Conservation (phyloP, 2,329 filamentous ascomycete genomes). For the Epicoccum sorghinum region DNA sequence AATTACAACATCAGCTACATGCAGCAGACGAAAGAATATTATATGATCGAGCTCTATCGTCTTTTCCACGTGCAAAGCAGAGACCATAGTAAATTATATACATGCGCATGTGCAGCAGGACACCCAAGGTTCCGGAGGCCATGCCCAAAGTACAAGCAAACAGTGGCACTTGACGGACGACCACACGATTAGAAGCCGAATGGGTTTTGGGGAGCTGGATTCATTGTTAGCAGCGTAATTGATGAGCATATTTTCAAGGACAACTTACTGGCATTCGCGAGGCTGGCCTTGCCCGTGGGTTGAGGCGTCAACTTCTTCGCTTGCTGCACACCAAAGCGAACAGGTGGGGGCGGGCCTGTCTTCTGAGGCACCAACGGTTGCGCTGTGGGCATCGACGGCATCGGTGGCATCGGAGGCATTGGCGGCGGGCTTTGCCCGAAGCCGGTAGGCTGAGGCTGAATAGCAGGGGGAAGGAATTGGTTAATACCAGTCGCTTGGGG, state of each 20-base stretch:
- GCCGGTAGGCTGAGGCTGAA: slow-evolving; percentile 62
- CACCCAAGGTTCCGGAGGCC: slow-evolving; percentile 1
- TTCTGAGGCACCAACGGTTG: slow-evolving; percentile 75
- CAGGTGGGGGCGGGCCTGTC: slow-evolving; percentile 83
- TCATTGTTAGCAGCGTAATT: slow-evolving; percentile 10
- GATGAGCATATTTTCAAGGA: background rate
- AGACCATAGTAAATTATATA: slow-evolving; percentile 20
- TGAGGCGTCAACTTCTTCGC: slow-evolving; percentile 82
- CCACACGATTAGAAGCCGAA: slow-evolving; percentile 65
- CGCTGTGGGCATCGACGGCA: slow-evolving; percentile 49
- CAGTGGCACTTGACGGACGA: background rate
- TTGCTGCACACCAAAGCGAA: slow-evolving; percentile 81
- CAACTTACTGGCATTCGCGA: slow-evolving; percentile 93
- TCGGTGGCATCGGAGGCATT: slow-evolving; percentile 62
- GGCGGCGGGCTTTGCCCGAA: slow-evolving; percentile 61
- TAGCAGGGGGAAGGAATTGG: slow-evolving; percentile 52
- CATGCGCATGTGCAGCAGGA: slow-evolving; percentile 16
- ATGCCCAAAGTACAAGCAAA: background rate
- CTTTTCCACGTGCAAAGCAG: slow-evolving; percentile 1
- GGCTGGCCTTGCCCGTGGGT: slow-evolving; percentile 88
- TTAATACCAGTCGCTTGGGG: slow-evolving; percentile 63
- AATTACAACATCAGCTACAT: background rate
- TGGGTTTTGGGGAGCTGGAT: slow-evolving; percentile 71
- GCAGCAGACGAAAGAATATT: slow-evolving; percentile 1
- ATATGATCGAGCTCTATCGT: slow-evolving; percentile 1